Evolutionary conservation across 495 filamentous ascomycete genomes (phyloP).

Genomic region (Bombardia bombarda): DNA sequence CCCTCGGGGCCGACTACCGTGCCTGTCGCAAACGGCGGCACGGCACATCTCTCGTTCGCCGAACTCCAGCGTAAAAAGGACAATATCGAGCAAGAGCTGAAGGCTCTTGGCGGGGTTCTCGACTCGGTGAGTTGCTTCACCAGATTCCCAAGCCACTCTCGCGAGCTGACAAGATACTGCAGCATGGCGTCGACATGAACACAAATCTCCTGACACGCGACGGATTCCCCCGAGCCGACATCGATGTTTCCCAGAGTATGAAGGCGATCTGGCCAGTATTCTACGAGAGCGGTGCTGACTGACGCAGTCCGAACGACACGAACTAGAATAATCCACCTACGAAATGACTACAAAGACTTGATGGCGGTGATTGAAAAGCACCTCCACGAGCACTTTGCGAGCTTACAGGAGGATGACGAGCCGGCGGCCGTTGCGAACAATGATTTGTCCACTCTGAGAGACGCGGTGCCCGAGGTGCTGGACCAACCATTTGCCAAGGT

Average conservation of each 20-base stretch:
- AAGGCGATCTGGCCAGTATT: background rate
- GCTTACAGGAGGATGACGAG: conserved; percentile 29
- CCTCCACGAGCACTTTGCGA: conserved; percentile 71
- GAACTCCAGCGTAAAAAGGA: conserved; percentile 65
- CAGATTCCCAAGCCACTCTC: background rate
- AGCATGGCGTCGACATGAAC: conserved; percentile 94
- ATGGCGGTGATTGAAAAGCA: conserved; percentile 75
- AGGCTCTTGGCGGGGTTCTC: conserved; percentile 74
- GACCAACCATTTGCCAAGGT: conserved; percentile 83
- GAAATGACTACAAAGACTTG: conserved; percentile 87
- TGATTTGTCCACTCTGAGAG: conserved; percentile 17
- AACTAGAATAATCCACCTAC: conserved; percentile 77
- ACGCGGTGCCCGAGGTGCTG: conserved; percentile 31
- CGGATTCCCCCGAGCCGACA: conserved; percentile 86
- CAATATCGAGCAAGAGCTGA: conserved; percentile 73
- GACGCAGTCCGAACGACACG: conserved; percentile 76
- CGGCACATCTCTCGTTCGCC: conserved; percentile 51
- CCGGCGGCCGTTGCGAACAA: background rate
- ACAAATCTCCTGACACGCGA: conserved; percentile 82
- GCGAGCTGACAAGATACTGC: background rate
- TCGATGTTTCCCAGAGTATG: conserved; percentile 92
- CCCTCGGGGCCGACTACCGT: conserved; percentile 59
- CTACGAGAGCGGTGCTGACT: conserved; percentile 11
- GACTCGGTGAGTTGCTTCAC: conserved; percentile 60
- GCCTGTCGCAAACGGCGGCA: conserved; percentile 40